A percentile compares a stretch with the other conserved stretches of the same genome.
These are phyloP conservation scores for Pythium monospermum DNA, from an alignment of 352 stramenopile species.

Conservation along the genomic window DNA sequence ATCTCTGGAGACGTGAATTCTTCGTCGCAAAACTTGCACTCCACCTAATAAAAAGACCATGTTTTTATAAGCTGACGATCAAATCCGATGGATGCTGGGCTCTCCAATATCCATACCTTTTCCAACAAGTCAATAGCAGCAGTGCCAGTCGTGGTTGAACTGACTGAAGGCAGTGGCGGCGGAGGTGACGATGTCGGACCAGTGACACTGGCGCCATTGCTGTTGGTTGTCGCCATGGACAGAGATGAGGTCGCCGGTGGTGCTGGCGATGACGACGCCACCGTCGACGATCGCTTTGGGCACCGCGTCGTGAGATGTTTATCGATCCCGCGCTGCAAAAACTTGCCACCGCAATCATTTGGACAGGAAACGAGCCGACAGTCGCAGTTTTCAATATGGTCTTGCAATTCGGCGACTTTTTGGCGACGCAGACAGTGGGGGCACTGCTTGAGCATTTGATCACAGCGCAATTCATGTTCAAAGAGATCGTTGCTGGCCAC, in stretches of 20 bases:
- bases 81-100: no score
- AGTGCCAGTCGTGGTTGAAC: background rate
- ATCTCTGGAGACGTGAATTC: constrained; percentile 48
- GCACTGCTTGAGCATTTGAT: constrained; percentile 81
- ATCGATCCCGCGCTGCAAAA: constrained; percentile 65
- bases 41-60: constrained; percentile 22
- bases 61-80: no score
- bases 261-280: background rate
- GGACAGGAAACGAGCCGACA: constrained; percentile 71
- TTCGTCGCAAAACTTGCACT: constrained; percentile 83
- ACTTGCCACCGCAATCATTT: constrained; percentile 75
- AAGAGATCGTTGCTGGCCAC: constrained; percentile 40
- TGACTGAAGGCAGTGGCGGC: background rate
- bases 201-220: background rate
- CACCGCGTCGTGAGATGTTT: constrained; percentile 75
- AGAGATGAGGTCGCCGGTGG: background rate
- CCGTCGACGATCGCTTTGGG: constrained; percentile 29
- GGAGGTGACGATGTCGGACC: constrained; percentile 7
- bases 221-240: background rate
- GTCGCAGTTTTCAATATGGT: constrained; percentile 81
- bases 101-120: background rate
- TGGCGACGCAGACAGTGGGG: constrained; percentile 74
- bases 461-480: constrained; percentile 71
- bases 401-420: constrained; percentile 70
- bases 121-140: no score